Conservation (phyloP, 2,329 filamentous ascomycete genomes). For the Cryphonectria naterciae region DNA sequence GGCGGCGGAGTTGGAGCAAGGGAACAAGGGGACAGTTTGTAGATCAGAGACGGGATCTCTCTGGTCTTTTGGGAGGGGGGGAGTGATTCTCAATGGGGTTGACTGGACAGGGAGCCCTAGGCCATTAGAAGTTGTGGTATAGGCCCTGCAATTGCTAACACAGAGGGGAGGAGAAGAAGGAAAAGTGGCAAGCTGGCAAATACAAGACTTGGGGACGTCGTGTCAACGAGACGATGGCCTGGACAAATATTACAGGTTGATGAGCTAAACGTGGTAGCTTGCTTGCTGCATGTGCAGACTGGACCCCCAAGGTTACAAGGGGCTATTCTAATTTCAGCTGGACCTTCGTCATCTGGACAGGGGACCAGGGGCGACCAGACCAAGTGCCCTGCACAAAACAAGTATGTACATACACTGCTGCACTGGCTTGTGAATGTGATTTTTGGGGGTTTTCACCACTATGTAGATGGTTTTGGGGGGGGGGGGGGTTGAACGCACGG, state of each 20-base stretch:
- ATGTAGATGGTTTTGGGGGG: neutral
- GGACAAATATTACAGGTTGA: neutral
- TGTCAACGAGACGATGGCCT: conserved; percentile 8
- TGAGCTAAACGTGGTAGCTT: conserved; percentile 16
- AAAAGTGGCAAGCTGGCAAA: neutral
- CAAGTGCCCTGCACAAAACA: neutral
- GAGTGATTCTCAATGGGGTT: neutral
- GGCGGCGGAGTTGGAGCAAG: conserved; percentile 19
- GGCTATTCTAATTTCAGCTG: conserved; percentile 29
- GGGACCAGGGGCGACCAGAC: neutral
- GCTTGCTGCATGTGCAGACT: conserved; percentile 2
- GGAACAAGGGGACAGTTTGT: conserved; percentile 11
- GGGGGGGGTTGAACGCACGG: neutral
- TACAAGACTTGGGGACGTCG: neutral
- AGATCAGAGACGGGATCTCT: conserved; percentile 5
- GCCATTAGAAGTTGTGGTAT: neutral
- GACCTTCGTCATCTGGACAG: conserved; percentile 25
- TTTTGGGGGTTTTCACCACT: neutral
- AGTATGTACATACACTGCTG: neutral
- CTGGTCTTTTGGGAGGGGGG: neutral
- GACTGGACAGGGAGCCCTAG: neutral
- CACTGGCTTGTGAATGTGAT: conserved; percentile 23
- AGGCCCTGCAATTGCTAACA: neutral
- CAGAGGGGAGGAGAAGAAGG: no score
- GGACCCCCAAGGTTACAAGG: conserved; percentile 19